A percentile compares a stretch with the other conserved stretches of the same genome.
These are phyloP conservation scores for Capronia coronata DNA, from an alignment of 2,329 filamentous ascomycete species.

Conservation along the genomic window DNA sequence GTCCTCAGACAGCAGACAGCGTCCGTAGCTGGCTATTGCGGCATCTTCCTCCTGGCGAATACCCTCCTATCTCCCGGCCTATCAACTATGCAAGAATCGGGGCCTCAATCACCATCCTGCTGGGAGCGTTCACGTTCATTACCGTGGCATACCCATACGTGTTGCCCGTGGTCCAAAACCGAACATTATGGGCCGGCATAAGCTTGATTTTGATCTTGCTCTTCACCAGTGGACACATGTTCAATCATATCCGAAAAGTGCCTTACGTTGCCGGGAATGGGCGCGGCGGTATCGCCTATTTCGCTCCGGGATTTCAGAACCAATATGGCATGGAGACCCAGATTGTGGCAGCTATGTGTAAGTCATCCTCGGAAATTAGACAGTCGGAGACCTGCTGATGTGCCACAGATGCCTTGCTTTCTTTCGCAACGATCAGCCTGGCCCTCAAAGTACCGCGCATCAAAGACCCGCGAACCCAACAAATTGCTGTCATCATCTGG, in stretches of 20 bases:
- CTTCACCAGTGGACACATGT: conserved; percentile 98
- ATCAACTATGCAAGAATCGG: conserved; percentile 78
- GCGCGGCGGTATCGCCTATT: conserved; percentile 79
- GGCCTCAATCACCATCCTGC: conserved; percentile 58
- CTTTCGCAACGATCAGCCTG: conserved; percentile 86
- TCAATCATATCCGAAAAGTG: conserved; percentile 94
- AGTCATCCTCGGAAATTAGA: conserved; percentile 38
- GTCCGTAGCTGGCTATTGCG: conserved; percentile 72
- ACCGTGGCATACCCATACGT: conserved; percentile 71
- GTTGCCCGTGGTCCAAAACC: conserved; percentile 74
- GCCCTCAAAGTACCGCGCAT: conserved; percentile 91
- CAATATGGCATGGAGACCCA: conserved; percentile 94
- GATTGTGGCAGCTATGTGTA: conserved; percentile 89
- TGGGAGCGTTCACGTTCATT: conserved; percentile 63
- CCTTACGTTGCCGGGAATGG: conserved; percentile 86
- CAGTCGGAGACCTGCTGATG: conserved; percentile 1
- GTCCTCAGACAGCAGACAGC: conserved; percentile 67
- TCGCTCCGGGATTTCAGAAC: conserved; percentile 85
- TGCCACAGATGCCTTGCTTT: conserved; percentile 64
- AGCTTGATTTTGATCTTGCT: conserved; percentile 83
- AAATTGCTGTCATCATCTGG: conserved; percentile 76
- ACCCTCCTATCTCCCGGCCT: conserved; percentile 68
- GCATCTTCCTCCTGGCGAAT: conserved; percentile 66
- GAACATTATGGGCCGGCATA: conserved; percentile 87
- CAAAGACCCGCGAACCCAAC: conserved; percentile 66